Percentiles rank a stretch among this genome's conserved stretches.
Conservation (phyloP, 1,139 yeast genomes). For the Suhomyces wounanorum region DNA sequence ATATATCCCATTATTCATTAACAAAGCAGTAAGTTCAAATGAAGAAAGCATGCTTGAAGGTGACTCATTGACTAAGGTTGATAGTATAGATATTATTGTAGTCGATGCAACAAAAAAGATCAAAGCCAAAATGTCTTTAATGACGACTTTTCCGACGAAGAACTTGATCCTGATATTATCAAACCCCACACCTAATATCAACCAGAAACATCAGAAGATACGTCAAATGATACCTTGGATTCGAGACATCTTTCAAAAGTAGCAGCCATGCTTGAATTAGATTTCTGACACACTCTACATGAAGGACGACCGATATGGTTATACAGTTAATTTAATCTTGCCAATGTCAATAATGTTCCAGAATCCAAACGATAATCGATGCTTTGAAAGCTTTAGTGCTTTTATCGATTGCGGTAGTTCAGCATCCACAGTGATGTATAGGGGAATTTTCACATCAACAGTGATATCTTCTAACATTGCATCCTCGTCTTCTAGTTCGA, state of each 20-base stretch:
- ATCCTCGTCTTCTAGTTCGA: conserved; percentile 11
- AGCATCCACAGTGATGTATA: conserved; percentile 31
- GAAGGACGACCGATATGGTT: background rate
- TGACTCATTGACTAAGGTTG: conserved; percentile 27
- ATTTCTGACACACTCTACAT: conserved; percentile 35
- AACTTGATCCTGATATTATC: conserved; percentile 18
- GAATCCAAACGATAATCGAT: conserved; percentile 31
- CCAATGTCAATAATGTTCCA: conserved; percentile 36
- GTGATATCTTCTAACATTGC: background rate
- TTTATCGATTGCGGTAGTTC: conserved; percentile 27
- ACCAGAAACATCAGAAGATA: conserved; percentile 17
- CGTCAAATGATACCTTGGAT: conserved; percentile 43
- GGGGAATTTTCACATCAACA: conserved; percentile 25
- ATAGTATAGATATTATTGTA: conserved; percentile 33
- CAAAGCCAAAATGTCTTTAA: conserved; percentile 12
- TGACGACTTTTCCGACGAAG: conserved; percentile 14
- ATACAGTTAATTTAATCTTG: conserved; percentile 2
- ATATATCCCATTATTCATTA: conserved; percentile 59
- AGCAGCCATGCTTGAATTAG: conserved; percentile 58
- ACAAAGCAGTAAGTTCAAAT: conserved; percentile 67
- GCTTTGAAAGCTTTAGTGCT: conserved; percentile 20
- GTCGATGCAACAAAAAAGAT: conserved; percentile 11
- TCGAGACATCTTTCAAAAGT: conserved; percentile 54
- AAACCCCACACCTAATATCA: conserved; percentile 26
- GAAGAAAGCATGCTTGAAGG: conserved; percentile 48